Percentiles rank a stretch among this genome's conserved stretches.
Conservation (phyloP, 2,329 filamentous ascomycete genomes). For the Colletotrichum abscissum region DNA sequence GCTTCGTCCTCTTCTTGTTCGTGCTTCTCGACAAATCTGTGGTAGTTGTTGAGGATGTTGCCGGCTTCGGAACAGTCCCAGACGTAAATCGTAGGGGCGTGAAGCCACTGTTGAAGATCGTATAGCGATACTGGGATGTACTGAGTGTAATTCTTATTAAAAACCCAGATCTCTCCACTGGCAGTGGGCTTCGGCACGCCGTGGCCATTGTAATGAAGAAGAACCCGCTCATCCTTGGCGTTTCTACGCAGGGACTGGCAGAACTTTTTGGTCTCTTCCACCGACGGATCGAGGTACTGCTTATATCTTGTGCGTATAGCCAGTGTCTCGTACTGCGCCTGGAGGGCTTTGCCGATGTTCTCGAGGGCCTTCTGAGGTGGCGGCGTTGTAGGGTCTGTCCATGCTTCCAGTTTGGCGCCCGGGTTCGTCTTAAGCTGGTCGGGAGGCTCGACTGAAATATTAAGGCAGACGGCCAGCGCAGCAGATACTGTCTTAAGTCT, state of each 20-base stretch:
- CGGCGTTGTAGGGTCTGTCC: conserved; percentile 89
- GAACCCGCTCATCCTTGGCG: conserved; percentile 92
- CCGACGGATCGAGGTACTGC: conserved; percentile 94
- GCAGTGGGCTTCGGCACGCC: conserved; percentile 95
- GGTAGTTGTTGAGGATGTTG: conserved; percentile 95
- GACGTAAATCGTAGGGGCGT: conserved; percentile 94
- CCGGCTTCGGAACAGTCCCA: conserved; percentile 98
- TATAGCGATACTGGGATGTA: conserved; percentile 98
- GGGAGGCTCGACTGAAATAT: conserved; percentile 96
- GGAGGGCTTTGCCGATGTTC: conserved; percentile 95
- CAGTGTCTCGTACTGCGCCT: conserved; percentile 94
- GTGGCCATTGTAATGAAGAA: conserved; percentile 99
- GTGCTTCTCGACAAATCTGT: conserved; percentile 94
- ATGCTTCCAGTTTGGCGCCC: conserved; percentile 93
- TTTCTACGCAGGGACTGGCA: conserved; percentile 90
- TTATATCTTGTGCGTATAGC: conserved; percentile 98
- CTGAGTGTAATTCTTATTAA: conserved; percentile 98
- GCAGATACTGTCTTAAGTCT: conserved; percentile 96
- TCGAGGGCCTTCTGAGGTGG: conserved; percentile 88
- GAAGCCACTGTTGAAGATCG: conserved; percentile 94
- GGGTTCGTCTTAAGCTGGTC: conserved; percentile 97
- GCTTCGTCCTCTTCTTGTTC: conserved; percentile 87
- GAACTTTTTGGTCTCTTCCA: conserved; percentile 97
- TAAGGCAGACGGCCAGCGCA: conserved; percentile 92
- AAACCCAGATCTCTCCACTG: conserved; percentile 98